Evolutionary conservation across 2,329 filamentous ascomycete genomes (phyloP).

Genomic region (Ophiostoma sp.): DNA sequence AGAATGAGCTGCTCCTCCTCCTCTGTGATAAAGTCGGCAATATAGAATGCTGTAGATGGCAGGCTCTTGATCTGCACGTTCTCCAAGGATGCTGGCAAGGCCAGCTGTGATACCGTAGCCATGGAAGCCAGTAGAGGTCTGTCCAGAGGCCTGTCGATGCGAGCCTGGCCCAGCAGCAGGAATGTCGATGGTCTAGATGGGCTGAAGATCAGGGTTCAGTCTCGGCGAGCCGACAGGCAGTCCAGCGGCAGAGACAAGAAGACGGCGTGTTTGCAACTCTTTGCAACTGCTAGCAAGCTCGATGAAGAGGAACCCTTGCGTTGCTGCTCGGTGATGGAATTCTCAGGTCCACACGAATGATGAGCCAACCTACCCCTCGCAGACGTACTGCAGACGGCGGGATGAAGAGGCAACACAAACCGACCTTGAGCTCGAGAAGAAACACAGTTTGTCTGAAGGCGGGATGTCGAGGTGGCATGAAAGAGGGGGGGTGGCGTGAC

Average conservation of each 20-base stretch:
- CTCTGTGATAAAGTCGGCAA: conserved; percentile 73
- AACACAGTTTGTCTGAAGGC: neutral
- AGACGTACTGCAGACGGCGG: neutral
- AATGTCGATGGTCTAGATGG: neutral
- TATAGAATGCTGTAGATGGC: conserved; percentile 70
- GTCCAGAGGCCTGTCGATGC: neutral
- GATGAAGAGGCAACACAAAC: neutral
- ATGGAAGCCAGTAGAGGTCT: neutral
- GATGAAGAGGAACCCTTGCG: conserved; percentile 1
- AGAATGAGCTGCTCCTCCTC: conserved; percentile 69
- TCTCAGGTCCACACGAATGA: conserved; percentile 16
- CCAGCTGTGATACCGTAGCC: neutral
- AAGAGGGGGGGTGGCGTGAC: conserved; percentile 11
- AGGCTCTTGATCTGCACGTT: conserved; percentile 49
- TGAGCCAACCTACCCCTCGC: neutral
- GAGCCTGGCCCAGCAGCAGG: neutral
- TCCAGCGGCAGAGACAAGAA: neutral
- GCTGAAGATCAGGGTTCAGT: neutral
- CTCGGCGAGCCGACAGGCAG: neutral
- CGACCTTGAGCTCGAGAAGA: neutral
- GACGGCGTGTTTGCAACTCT: neutral
- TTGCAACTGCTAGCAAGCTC: neutral
- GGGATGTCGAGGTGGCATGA: neutral
- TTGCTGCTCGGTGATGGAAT: neutral
- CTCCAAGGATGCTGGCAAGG: conserved; percentile 47